A percentile compares a stretch with the other conserved stretches of the same genome.
Conservation (phyloP, 2,329 filamentous ascomycete species). For the Purpureocillium lavendulum region DNA sequence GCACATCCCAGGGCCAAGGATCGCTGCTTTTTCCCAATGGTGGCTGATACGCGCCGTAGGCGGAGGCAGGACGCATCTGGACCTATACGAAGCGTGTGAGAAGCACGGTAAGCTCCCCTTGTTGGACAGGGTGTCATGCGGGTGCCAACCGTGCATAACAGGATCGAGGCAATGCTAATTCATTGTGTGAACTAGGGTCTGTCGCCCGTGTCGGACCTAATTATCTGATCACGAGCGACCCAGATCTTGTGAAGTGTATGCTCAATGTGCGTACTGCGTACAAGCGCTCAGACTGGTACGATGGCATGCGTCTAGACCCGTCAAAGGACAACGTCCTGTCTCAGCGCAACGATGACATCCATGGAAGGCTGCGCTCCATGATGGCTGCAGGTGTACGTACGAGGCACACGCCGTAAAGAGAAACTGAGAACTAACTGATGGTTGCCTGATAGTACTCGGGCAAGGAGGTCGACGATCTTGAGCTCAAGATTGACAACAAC, state of each 20-base stretch:
- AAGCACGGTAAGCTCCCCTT: slow-evolving; percentile 22
- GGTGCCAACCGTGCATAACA: no score
- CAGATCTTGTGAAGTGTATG: slow-evolving; percentile 32
- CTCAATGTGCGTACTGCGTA: slow-evolving; percentile 29
- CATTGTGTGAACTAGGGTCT: slow-evolving; percentile 12
- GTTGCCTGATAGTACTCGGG: slow-evolving; percentile 35
- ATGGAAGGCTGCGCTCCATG: slow-evolving; percentile 32
- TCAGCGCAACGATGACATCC: slow-evolving; percentile 35
- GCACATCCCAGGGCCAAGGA: slow-evolving; percentile 29
- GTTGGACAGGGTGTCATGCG: no score
- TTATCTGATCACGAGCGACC: slow-evolving; percentile 35
- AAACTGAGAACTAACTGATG: neutral
- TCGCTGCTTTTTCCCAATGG: slow-evolving; percentile 28
- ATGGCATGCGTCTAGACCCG: slow-evolving; percentile 40
- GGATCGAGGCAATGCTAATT: no score
- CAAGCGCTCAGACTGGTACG: slow-evolving; percentile 31
- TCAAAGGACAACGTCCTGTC: slow-evolving; percentile 42
- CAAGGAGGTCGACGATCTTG: slow-evolving; percentile 38
- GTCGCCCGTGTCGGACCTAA: slow-evolving; percentile 29
- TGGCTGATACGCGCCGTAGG: slow-evolving; percentile 25
- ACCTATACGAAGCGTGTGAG: slow-evolving; percentile 24
- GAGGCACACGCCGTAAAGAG: slow-evolving; percentile 13
- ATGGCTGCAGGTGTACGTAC: slow-evolving; percentile 38
- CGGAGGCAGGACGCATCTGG: slow-evolving; percentile 22
- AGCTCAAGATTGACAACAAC: slow-evolving; percentile 21